phyloP scores from a whole-genome alignment of 164 flowering plant genomes.

The Litsea cubeba region DNA sequence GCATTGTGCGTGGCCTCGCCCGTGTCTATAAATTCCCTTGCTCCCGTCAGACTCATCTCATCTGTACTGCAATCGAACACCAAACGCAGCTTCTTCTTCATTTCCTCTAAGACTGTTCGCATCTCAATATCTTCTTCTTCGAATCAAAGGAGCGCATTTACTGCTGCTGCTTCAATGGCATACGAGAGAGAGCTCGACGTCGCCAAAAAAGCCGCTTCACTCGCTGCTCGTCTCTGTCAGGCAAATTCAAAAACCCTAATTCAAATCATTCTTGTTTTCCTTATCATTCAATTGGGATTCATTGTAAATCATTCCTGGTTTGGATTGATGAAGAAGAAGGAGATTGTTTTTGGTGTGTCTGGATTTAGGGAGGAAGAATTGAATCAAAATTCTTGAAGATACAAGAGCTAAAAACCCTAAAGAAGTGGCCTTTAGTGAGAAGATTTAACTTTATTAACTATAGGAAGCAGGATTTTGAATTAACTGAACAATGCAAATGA shows the following conservation, averaged over 20 bases:
- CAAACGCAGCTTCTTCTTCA: background rate
- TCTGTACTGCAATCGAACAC: too few species aligned
- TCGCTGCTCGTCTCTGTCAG: constrained; percentile 27
- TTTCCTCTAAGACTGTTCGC: background rate
- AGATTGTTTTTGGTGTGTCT: too few species aligned
- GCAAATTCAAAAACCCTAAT: constrained; percentile 5
- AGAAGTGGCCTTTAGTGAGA: too few species aligned
- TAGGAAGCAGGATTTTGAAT: too few species aligned
- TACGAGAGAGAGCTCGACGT: constrained; percentile 29
- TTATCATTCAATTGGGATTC: background rate
- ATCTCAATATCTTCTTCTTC: background rate
- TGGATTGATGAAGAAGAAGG: too few species aligned
- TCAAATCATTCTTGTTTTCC: background rate
- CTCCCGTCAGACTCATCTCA: too few species aligned
- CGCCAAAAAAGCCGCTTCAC: constrained; percentile 28
- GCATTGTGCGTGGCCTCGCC: background rate
- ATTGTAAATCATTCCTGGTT: background rate
- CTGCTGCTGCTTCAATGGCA: constrained; percentile 3
- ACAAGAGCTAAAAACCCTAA: too few species aligned
- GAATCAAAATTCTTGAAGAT: too few species aligned
- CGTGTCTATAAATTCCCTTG: background rate
- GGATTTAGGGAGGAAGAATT: too few species aligned
- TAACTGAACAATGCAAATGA: too few species aligned
- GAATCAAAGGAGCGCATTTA: background rate
- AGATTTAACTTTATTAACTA: too few species aligned